Evolutionary conservation across 768 basidiomycete species (phyloP).

Genomic region (Crepidotus variabilis): DNA sequence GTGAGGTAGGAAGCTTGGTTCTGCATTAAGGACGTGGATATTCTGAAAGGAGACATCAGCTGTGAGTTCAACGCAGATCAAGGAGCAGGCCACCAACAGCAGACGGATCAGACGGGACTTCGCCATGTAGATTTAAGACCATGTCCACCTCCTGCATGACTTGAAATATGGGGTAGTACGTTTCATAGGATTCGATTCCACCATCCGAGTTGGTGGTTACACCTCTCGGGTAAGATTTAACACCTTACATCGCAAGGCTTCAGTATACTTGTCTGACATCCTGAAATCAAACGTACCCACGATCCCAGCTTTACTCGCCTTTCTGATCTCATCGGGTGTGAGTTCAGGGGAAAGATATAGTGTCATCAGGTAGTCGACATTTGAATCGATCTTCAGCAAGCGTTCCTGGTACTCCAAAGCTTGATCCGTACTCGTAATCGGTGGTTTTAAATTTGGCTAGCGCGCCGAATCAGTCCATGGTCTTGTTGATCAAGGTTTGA

Average conservation of each 20-base stretch:
- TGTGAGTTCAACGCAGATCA: background rate
- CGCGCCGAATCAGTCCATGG: slow-evolving; percentile 8
- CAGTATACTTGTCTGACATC: background rate
- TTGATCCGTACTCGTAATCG: slow-evolving; percentile 76
- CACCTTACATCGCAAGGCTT: slow-evolving; percentile 42
- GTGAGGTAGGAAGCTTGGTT: slow-evolving; percentile 85
- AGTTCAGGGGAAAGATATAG: slow-evolving; percentile 91
- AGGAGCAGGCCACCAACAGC: slow-evolving; percentile 36
- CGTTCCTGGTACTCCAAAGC: slow-evolving; percentile 78
- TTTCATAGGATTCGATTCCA: slow-evolving; percentile 93
- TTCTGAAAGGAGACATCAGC: slow-evolving; percentile 45
- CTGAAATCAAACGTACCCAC: slow-evolving; percentile 35
- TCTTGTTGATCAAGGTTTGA: slow-evolving; percentile 1
- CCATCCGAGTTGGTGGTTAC: slow-evolving; percentile 97
- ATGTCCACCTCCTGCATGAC: slow-evolving; percentile 92
- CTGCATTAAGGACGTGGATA: slow-evolving; percentile 91
- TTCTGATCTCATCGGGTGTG: slow-evolving; percentile 86
- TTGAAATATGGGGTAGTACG: slow-evolving; percentile 89
- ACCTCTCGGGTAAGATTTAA: slow-evolving; percentile 96
- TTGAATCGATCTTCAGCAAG: slow-evolving; percentile 71
- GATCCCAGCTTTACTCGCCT: slow-evolving; percentile 83
- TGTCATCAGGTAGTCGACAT: slow-evolving; percentile 90
- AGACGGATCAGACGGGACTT: slow-evolving; percentile 83
- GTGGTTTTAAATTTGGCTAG: slow-evolving; percentile 91
- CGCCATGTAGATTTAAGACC: slow-evolving; percentile 96